Conservation (phyloP, 371 early-diverging fungal species). For the Smittium culicis region DNA sequence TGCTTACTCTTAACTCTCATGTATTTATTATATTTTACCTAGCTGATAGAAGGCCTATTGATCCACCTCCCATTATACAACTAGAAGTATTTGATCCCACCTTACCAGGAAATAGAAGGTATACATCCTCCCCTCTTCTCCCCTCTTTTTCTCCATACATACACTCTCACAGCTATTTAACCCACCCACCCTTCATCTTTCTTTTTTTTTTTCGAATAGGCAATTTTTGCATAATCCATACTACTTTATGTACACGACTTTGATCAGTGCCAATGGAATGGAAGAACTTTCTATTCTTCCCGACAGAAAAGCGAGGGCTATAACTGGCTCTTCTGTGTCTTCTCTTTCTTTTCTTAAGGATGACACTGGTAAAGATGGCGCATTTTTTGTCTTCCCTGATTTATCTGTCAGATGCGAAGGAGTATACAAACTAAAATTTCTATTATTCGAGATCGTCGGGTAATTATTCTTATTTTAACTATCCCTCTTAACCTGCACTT, state of each 20-base stretch:
- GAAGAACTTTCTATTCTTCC: constrained; percentile 30
- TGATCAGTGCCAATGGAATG: constrained; percentile 31
- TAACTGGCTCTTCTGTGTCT: constrained; percentile 74
- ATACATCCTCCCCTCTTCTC: constrained; percentile 8
- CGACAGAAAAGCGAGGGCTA: constrained; percentile 31
- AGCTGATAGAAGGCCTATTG: constrained; percentile 87
- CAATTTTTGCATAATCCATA: constrained; percentile 32
- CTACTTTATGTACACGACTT: constrained; percentile 36
- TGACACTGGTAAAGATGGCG: constrained; percentile 70
- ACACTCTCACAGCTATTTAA: no score
- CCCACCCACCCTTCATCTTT: not conserved
- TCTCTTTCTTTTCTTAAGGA: constrained; percentile 79
- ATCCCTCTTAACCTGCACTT: no score
- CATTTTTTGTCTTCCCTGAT: constrained; percentile 93
- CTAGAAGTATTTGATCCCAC: constrained; percentile 45
- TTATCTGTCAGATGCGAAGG: constrained; percentile 85
- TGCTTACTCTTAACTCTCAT: no score
- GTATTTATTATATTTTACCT: constrained; percentile 11
- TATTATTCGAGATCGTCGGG: constrained; percentile 76
- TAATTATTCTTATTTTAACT: constrained; percentile 33
- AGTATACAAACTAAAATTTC: constrained; percentile 70
- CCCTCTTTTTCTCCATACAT: not conserved
- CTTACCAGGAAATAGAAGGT: constrained; percentile 18
- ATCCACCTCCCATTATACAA: constrained; percentile 87
- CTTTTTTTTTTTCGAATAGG: constrained; percentile 14